phyloP scores from a whole-genome alignment of 169 alveolate species.

The Plasmodium inui region DNA sequence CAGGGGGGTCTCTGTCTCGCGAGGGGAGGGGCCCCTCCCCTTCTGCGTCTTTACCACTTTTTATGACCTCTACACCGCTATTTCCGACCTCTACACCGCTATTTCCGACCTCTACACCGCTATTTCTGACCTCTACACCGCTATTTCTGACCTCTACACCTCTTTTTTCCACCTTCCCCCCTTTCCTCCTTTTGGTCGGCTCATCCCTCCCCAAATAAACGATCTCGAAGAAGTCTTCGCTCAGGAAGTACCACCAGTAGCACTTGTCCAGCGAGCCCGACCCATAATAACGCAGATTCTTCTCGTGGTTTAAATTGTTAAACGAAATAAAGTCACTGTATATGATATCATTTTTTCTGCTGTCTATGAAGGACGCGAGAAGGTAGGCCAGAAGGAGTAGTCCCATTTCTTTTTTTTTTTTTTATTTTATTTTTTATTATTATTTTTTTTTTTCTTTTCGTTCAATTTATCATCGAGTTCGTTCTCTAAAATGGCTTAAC shows the following conservation, averaged over 20 bases:
- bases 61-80: no score
- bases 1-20: background rate
- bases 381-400: conserved; percentile 9
- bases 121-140: background rate
- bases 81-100: no score
- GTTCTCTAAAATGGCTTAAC: background rate
- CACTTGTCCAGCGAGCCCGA: conserved; percentile 5
- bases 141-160: background rate
- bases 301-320: conserved; percentile 41
- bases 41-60: background rate
- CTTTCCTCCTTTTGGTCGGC: background rate
- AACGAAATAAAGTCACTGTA: conserved; percentile 18
- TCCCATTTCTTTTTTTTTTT: conserved; percentile 9
- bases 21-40: background rate
- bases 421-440: background rate
- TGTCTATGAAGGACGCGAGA: conserved; percentile 9
- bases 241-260: conserved; percentile 50
- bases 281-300: conserved; percentile 28
- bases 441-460: conserved; percentile 1
- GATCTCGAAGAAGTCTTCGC: conserved; percentile 43
- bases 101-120: background rate
- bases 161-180: background rate
- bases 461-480: background rate
- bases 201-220: conserved; percentile 21
- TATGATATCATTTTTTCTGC: background rate